Base-by-base conservation (phyloP, 129 eudicot genomes). In the Pittosporum tobira region DNA sequence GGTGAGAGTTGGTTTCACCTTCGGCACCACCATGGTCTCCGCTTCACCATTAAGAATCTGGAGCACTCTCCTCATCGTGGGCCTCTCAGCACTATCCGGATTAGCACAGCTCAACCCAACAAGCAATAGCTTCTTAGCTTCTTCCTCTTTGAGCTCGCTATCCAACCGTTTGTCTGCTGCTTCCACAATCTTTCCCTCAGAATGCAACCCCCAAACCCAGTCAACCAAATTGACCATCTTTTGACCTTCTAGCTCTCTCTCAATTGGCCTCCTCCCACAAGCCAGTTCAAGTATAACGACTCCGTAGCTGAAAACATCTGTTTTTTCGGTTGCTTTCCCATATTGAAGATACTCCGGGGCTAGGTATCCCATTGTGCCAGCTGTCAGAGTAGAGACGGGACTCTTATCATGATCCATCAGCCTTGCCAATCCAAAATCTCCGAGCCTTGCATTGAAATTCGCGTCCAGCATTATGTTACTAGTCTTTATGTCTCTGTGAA, bases 301-400 rank as follows among this genome's bases (percentile, higher is more conserved):
- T 0, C 97, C 95, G 24, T 74, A 89, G 63, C 97, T 89, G 48
- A 74, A 89, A 36, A 77, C 84, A 26, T 89, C 97, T 1, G 88
- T 85, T 38, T 89, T 89, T 37, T 82, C 93, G 5, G 81, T 89
- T 20, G 95, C 95, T 57, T 66, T 82, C 6, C 97, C 93, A 11
- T 72, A 82, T 56, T 89, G 95, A 13, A 85, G 93, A 64, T 89
- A 89, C 75, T 89, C 97, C 1, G 97, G 97, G 19, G 97, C 95
- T 25, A 85, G 64, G 48, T 89, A 89, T 5, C 95, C 97, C 55
- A 84, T 76, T 0, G 97, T 89, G 14, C 97, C 97, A 5, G 97
- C 97, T 3, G 95, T 85, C 6, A 85, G 64, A 19, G 97, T 89
- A 10, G 94, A 72, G 24, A 85, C 83, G 4, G 95, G 97, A 48